These are phyloP conservation scores for Carex cristatella DNA, from an alignment of 176 grass and related monocot species.

Conservation along the genomic window DNA sequence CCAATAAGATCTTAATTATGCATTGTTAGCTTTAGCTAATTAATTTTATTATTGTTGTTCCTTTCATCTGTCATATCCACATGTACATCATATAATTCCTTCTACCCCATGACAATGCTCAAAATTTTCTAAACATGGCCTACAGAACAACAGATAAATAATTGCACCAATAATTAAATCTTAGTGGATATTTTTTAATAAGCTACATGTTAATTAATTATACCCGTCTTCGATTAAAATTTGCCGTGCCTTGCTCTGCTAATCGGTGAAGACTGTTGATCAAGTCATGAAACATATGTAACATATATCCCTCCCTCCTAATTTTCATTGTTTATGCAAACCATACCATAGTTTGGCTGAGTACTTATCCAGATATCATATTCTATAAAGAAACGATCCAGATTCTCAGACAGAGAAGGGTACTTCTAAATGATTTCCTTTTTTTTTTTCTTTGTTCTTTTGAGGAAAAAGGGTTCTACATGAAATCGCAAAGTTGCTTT, in stretches of 20 bases:
- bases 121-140: neutral
- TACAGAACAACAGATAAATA: neutral
- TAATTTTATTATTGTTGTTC: neutral
- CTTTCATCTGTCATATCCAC: constrained; percentile 24
- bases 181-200: neutral
- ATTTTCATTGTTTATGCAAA: neutral
- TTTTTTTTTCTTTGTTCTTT: neutral
- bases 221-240: neutral
- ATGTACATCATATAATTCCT: constrained; percentile 16
- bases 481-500: constrained; percentile 13
- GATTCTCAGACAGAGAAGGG: constrained; percentile 2
- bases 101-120: neutral
- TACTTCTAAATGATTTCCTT: neutral
- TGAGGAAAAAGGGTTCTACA: neutral
- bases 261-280: neutral
- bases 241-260: neutral
- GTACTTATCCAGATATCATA: neutral
- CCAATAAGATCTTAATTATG: constrained; percentile 10
- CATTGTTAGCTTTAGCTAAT: neutral
- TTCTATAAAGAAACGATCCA: neutral
- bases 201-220: neutral
- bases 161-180: neutral
- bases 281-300: neutral
- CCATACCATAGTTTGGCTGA: neutral
- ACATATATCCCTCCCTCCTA: no score